Conservation (phyloP, 805 yeast species). For the Cyberlindnera lachancei region DNA sequence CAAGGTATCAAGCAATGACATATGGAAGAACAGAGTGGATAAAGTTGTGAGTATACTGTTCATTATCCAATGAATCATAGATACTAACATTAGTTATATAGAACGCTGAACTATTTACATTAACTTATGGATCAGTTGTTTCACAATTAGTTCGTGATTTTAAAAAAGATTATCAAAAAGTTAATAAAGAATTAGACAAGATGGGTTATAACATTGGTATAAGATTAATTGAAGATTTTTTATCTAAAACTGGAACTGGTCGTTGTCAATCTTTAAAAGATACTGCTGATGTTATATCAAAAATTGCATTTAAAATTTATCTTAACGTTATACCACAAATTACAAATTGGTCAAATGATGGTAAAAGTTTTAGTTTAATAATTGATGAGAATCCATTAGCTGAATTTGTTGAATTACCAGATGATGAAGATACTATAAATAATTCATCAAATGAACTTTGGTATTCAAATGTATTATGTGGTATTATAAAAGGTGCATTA, state of each 20-base stretch:
- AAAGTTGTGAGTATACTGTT: constrained; percentile 57
- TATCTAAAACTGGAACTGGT: constrained; percentile 80
- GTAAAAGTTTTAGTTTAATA: constrained; percentile 64
- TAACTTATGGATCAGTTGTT: constrained; percentile 92
- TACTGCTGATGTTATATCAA: constrained; percentile 79
- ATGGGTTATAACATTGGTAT: constrained; percentile 97
- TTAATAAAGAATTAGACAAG: constrained; percentile 74
- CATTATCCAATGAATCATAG: not conserved
- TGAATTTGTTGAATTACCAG: constrained; percentile 92
- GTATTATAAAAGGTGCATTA: constrained; percentile 83
- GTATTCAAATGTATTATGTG: constrained; percentile 88
- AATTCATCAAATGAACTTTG: constrained; percentile 66
- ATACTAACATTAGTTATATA: constrained; percentile 15
- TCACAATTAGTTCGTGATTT: constrained; percentile 84
- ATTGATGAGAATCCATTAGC: constrained; percentile 84
- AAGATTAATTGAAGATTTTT: constrained; percentile 84
- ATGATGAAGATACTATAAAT: constrained; percentile 57
- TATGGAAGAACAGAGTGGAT: constrained; percentile 84
- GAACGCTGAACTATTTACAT: constrained; percentile 90
- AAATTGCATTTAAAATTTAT: constrained; percentile 86
- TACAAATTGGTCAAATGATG: constrained; percentile 70
- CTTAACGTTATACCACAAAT: constrained; percentile 73
- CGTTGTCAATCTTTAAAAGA: constrained; percentile 75
- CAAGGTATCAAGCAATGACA: constrained; percentile 67
- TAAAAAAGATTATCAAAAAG: constrained; percentile 65